Evolutionary conservation across 1,139 yeast species (phyloP).

Genomic region (Hansenula lynferdii): DNA sequence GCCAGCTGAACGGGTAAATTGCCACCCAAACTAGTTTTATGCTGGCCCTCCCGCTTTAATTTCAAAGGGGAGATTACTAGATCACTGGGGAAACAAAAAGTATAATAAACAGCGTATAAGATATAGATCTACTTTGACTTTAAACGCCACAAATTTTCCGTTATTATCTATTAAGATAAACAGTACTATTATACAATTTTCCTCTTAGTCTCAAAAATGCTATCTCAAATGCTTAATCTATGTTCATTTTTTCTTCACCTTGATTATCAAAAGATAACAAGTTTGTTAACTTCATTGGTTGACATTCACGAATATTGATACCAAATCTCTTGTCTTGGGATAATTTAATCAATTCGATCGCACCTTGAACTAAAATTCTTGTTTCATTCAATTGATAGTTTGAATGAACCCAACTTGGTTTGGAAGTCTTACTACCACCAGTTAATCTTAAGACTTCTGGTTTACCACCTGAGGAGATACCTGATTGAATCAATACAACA

Average conservation of each 20-base stretch:
- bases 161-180: no score
- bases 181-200: no score
- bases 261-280: slow-evolving; percentile 13
- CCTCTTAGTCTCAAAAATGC: no score
- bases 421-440: slow-evolving; percentile 64
- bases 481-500: slow-evolving; percentile 48
- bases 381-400: slow-evolving; percentile 47
- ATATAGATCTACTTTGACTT: no score
- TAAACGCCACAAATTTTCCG: no score
- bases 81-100: no score
- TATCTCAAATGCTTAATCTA: no score
- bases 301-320: slow-evolving; percentile 55
- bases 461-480: slow-evolving; percentile 35
- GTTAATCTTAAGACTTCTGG: slow-evolving; percentile 71
- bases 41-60: no score
- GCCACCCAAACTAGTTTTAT: no score
- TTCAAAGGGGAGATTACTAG: no score
- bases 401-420: slow-evolving; percentile 88
- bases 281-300: slow-evolving; percentile 39
- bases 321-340: slow-evolving; percentile 67
- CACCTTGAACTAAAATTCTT: slow-evolving; percentile 37
- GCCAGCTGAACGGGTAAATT: no score
- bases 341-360: slow-evolving; percentile 50
- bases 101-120: no score
- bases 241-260: slow-evolving; percentile 31